Conservation (phyloP, 345 rosid species). For the Brassica rapa region DNA sequence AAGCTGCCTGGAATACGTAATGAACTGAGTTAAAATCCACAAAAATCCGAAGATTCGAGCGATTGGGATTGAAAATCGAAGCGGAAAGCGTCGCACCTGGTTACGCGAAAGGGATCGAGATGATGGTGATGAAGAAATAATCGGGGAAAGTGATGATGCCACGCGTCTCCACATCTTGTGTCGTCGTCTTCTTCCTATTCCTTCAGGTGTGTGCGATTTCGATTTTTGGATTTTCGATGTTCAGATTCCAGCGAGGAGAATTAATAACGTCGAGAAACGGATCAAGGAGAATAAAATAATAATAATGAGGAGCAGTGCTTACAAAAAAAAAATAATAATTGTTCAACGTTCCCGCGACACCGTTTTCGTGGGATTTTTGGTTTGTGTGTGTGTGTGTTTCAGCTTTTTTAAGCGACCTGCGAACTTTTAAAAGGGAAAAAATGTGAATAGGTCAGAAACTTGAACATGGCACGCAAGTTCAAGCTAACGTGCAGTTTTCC, state of each 20-base stretch:
- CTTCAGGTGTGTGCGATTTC: not conserved
- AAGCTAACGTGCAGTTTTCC: slow-evolving; percentile 14
- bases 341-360: slow-evolving; percentile 30
- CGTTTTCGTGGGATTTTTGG: slow-evolving; percentile 34
- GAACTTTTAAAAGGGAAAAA: not conserved
- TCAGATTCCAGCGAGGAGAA: slow-evolving; percentile 28
- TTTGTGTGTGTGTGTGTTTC: not conserved
- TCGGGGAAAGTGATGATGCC: slow-evolving; percentile 59
- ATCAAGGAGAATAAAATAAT: slow-evolving; percentile 32
- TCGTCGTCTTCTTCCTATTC: slow-evolving; percentile 5
- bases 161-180: slow-evolving; percentile 81
- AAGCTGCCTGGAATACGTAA: slow-evolving; percentile 41
- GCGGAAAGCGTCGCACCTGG: slow-evolving; percentile 46
- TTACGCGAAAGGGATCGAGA: slow-evolving; percentile 44
- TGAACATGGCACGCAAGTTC: not conserved
- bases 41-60: not conserved
- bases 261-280: slow-evolving; percentile 44
- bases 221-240: slow-evolving; percentile 5
- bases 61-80: slow-evolving; percentile 10
- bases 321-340: not conserved
- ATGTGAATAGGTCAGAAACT: not conserved
- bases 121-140: slow-evolving; percentile 45
- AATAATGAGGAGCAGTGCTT: slow-evolving; percentile 34
- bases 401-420: slow-evolving; percentile 24
- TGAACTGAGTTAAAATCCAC: not conserved